Base-by-base conservation (phyloP, 2,329 filamentous ascomycete genomes). In the Metarhizium humberi region DNA sequence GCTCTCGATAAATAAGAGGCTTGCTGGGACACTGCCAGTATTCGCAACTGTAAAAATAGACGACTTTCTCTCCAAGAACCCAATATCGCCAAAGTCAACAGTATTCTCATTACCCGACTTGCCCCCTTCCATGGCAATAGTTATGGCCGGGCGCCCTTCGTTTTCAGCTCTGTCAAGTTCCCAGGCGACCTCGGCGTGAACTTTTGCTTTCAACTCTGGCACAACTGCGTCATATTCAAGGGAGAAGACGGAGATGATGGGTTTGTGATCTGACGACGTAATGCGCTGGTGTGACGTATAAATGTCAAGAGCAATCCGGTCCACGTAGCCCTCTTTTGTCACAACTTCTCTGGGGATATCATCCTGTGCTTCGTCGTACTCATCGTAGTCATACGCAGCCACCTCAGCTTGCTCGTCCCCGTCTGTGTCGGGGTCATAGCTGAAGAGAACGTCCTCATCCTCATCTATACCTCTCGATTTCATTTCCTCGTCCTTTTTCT, bases 201-300 rank as follows among this genome's bases (percentile, higher is more conserved):
- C 78, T 59, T 84, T 86, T 1, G 90, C 83, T 67, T 95, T 96
- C 30, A 96, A 74, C 32, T 92, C 86, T 0, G 91, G 88, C 0
- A 95, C 84, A 1, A 96, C 88, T 0, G 89, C 87, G 59, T 96
- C 89, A 66, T 94, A 96, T 48, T 87, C 86, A 7, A 99, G 72
- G 0, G 82, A 86, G 66, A 97, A 97, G 1, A 92, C 75, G 1
- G 91, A 90, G 56, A 86, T 82, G 2, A 99, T 74, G 0, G 94
- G 95, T 68, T 99, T 99, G 71, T 99, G 94, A 63, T 99, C 94
- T 0, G 92, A 97, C 0, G 92, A 96, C 16, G 89, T 81, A 29
- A 99, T 86, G 18, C 88, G 81, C 69, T 97, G 94, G 64, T 97
- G 90, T 0, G 92, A 92, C 0, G 85, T 84, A 67, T 99, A 99